Evolutionary conservation across 2,329 filamentous ascomycete species (phyloP).

Genomic region (Cordyceps pruinosa): DNA sequence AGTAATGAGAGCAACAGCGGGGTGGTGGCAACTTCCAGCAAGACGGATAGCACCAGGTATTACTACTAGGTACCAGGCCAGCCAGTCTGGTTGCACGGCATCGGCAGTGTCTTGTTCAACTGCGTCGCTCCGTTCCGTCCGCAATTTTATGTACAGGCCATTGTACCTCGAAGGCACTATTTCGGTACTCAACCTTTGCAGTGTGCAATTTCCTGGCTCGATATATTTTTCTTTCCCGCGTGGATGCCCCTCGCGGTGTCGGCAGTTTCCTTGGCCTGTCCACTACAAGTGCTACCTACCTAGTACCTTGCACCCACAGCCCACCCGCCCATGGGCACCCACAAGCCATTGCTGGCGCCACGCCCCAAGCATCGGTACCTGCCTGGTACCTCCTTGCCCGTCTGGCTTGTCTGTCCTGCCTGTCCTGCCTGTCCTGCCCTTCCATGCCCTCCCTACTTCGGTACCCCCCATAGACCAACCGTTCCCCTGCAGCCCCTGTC

Average conservation of each 20-base stretch:
- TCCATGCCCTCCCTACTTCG: no score
- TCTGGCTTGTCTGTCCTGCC: no score
- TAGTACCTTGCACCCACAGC: no score
- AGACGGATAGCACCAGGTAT: no score
- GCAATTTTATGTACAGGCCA: neutral
- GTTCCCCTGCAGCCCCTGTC: neutral
- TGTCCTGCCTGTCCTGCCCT: neutral
- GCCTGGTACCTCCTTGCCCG: no score
- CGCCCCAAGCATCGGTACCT: no score
- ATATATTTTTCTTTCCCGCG: neutral
- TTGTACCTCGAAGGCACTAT: neutral
- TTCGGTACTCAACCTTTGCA: neutral
- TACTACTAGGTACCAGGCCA: neutral
- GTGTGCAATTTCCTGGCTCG: neutral
- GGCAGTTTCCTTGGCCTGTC: neutral
- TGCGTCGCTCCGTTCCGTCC: neutral
- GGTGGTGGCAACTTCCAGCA: no score
- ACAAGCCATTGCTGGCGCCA: no score
- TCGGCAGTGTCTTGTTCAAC: slow-evolving; percentile 4
- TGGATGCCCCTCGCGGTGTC: neutral
- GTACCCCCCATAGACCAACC: no score
- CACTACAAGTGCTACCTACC: no score
- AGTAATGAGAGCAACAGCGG: no score
- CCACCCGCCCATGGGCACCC: neutral
- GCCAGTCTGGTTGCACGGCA: neutral